phyloP scores from a whole-genome alignment of 768 basidiomycete species.

The Tylopilus intermedius region DNA sequence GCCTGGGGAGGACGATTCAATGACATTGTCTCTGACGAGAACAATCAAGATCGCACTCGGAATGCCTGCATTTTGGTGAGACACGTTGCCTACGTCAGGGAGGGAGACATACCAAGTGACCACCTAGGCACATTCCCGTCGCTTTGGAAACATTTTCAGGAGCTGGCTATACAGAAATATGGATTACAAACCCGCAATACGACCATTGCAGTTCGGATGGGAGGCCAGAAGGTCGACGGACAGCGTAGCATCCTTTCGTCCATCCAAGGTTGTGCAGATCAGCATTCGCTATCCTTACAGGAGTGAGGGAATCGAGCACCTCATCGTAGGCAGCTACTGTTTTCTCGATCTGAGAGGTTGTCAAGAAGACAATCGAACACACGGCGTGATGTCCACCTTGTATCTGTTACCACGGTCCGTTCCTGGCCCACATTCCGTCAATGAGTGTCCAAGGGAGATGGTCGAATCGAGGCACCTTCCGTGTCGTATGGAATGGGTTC shows the following conservation, averaged over 20 bases:
- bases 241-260: slow-evolving; percentile 65
- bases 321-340: slow-evolving; percentile 83
- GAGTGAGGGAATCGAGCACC: slow-evolving; percentile 34
- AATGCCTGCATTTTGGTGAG: slow-evolving; percentile 39
- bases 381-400: slow-evolving; percentile 50
- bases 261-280: neutral
- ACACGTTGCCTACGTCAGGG: neutral
- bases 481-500: slow-evolving; percentile 85
- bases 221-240: slow-evolving; percentile 70
- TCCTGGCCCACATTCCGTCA: slow-evolving; percentile 36
- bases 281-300: neutral
- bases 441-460: slow-evolving; percentile 1
- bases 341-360: slow-evolving; percentile 73
- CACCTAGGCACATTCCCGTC: slow-evolving; percentile 90
- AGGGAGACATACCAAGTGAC: slow-evolving; percentile 61
- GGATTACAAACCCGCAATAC: slow-evolving; percentile 64
- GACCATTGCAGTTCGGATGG: slow-evolving; percentile 82
- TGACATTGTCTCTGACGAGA: neutral
- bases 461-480: slow-evolving; percentile 49
- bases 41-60: slow-evolving; percentile 33
- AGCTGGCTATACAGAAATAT: neutral
- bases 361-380: slow-evolving; percentile 2
- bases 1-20: slow-evolving; percentile 45
- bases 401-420: slow-evolving; percentile 90
- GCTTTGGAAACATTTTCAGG: slow-evolving; percentile 35